Conservation (phyloP, 305 asterid species). For the Galium porrigens region DNA sequence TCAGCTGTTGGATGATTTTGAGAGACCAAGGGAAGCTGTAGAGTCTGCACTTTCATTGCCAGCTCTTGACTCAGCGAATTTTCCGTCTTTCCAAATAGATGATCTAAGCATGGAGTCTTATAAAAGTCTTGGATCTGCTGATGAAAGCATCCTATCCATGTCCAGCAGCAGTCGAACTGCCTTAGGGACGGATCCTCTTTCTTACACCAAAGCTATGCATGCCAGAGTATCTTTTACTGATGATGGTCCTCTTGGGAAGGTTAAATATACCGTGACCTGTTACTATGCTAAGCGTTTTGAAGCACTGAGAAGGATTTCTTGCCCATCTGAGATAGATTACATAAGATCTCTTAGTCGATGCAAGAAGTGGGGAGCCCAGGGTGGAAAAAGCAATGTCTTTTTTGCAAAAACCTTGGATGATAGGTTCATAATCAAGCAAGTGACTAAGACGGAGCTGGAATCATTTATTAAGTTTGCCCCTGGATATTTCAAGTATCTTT, state of each 20-base stretch:
- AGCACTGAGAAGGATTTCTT: constrained; percentile 66
- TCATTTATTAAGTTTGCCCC: constrained; percentile 92
- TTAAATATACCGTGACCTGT: constrained; percentile 59
- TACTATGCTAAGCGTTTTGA: constrained; percentile 78
- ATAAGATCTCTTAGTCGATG: constrained; percentile 84
- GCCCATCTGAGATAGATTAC: constrained; percentile 74
- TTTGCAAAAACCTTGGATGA: constrained; percentile 92
- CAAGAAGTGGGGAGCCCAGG: constrained; percentile 99
- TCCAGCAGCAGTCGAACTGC: constrained; percentile 42
- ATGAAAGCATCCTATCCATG: constrained; percentile 42
- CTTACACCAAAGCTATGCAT: constrained; percentile 44
- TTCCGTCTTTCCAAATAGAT: constrained; percentile 40
- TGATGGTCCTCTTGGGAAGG: constrained; percentile 61
- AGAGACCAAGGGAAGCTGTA: constrained; percentile 32
- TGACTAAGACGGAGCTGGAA: constrained; percentile 92
- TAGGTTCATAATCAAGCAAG: constrained; percentile 86
- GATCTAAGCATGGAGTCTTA: constrained; percentile 49
- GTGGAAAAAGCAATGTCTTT: constrained; percentile 94
- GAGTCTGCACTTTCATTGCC: constrained; percentile 30
- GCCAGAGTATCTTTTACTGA: constrained; percentile 50
- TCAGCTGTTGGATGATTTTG: constrained; percentile 52
- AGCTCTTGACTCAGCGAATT: constrained; percentile 33
- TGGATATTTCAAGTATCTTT: constrained; percentile 66
- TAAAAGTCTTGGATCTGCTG: constrained; percentile 48
- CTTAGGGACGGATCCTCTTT: constrained; percentile 38